Evolutionary conservation across 2,329 filamentous ascomycete species (phyloP), one percentile per base, ranked within the genome.

Genomic region (Graphilbum ipis-grandicollis): DNA sequence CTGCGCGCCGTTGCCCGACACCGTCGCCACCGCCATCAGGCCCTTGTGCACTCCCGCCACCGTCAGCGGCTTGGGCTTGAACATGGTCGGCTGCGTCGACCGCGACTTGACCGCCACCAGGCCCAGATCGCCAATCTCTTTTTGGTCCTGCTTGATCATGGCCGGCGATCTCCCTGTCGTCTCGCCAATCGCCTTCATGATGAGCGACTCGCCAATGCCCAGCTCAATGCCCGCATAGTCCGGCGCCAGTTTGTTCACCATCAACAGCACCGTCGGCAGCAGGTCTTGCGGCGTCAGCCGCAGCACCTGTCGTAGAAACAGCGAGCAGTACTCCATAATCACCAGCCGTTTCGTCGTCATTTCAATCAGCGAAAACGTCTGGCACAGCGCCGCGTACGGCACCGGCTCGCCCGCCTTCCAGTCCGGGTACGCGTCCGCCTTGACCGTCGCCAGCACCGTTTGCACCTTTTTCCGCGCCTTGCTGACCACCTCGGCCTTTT

Each of bases 151-250:
- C 59, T 94, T 96, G 63, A 98, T 93, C 36, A 93, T 76, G 28
- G 78, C 69, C 33, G 94, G 58, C 49, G 76, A 93, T 42, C 90
- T 76, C 9, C 90, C 90, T 0, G 90, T 98, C 22, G 78, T 80
- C 59, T 96, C 88, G 10, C 88, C 88, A 50, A 98, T 93, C 5
- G 90, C 83, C 56, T 96, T 98, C 86, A 96, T 96, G 49, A 98
- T 94, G 21, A 98, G 59, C 1, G 88, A 96, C 58, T 98, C 90
- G 39, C 90, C 90, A 48, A 98, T 98, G n/a, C 90, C 90, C 22
- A 98, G 68, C 57, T 98, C 90, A 43, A 98, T 86, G 17, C 90
- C 90, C 31, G 86, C 79, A 54, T 94, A 98, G 51, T 98, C 90
- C 3, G 90, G 88, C 3, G 90, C 90, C 19, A 98, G 72, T 55